Evolutionary conservation across 345 rosid species (phyloP).

Genomic region (Cardamine occulta): DNA sequence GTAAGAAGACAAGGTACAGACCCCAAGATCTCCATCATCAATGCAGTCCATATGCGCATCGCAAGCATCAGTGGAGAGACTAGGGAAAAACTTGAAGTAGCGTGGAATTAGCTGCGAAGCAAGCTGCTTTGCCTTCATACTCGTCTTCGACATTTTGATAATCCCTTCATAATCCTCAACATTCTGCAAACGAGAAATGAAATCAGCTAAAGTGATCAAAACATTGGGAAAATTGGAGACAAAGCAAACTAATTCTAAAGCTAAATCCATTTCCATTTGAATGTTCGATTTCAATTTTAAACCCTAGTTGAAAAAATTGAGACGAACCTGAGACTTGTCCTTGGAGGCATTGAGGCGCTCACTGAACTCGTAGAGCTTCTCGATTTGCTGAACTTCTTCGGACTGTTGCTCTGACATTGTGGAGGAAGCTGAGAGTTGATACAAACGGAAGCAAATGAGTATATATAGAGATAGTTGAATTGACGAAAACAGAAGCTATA

Average conservation of each 20-base stretch:
- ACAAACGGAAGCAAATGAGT: slow-evolving; percentile 38
- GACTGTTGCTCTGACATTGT: slow-evolving; percentile 64
- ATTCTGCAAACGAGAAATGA: slow-evolving; percentile 50
- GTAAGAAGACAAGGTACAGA: slow-evolving; percentile 40
- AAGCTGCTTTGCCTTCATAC: slow-evolving; percentile 86
- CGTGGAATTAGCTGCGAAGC: slow-evolving; percentile 98
- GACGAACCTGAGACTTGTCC: slow-evolving; percentile 85
- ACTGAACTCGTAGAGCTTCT: slow-evolving; percentile 96
- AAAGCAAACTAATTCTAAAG: not conserved
- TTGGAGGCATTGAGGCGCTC: slow-evolving; percentile 92
- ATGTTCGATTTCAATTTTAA: slow-evolving; percentile 26
- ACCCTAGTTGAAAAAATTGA: slow-evolving; percentile 33
- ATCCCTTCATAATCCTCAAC: slow-evolving; percentile 89
- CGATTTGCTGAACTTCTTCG: slow-evolving; percentile 79
- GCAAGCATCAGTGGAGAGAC: slow-evolving; percentile 65
- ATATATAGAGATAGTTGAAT: slow-evolving; percentile 3
- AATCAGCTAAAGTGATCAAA: not conserved
- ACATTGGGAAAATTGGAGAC: not conserved
- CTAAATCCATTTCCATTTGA: slow-evolving; percentile 5
- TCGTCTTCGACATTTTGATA: slow-evolving; percentile 72
- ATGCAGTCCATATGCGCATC: slow-evolving; percentile 84
- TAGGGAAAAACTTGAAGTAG: slow-evolving; percentile 95
- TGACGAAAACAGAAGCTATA: slow-evolving; percentile 12
- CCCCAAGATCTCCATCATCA: slow-evolving; percentile 94
- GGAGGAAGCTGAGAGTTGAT: slow-evolving; percentile 48